Base-by-base conservation (phyloP, 495 filamentous ascomycete genomes). In the Podospora anserina region DNA sequence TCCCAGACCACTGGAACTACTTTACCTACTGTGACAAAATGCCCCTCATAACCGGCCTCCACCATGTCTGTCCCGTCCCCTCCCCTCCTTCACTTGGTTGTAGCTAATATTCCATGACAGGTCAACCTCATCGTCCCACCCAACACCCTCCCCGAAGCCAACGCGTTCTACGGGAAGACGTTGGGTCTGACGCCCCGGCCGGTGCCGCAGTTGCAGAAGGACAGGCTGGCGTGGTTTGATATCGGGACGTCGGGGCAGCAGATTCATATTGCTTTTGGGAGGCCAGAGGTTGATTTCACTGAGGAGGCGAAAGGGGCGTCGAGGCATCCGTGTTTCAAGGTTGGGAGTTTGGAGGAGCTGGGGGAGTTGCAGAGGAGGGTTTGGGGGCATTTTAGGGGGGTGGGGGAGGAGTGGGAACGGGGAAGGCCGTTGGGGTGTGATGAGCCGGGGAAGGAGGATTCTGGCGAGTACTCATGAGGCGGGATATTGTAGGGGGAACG, bases 261-360 rank as follows among this genome's bases (percentile, higher is more conserved):
- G 73, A 75, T 90, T 11, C 88, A 90, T 65, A 76, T 90, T 16
- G 83, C 81, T 0, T 81, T 83, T 56, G 84, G 83, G 0, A 60
- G 74, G 1, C 60, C 66, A 11, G 71, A 73, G 0, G 57, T 26
- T 0, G 78, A 80, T 3, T 86, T 85, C 63, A 83, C 87, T 39
- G 60, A 39, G 1, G 65, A 64, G 3, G 70, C 72, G 13, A 44
- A 63, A 15, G 71, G 75, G 1, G 78, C 81, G 5, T 70, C 72
- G 0, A 78, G 86, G 2, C 88, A 90, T 61, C 87, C 88, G 1
- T 90, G 87, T 72, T 88, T 90, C 70, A 79, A 81, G 54, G 64
- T 89, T 3, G 76, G 69, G 0, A 81, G 77, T 4, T 69, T 66
- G 9, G 83, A 86, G 20, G 78, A 79, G 54, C 74, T 90, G 61